These are phyloP conservation scores for Aspergillus sp. DNA, from an alignment of 2,329 filamentous ascomycete species.

Conservation along the genomic window DNA sequence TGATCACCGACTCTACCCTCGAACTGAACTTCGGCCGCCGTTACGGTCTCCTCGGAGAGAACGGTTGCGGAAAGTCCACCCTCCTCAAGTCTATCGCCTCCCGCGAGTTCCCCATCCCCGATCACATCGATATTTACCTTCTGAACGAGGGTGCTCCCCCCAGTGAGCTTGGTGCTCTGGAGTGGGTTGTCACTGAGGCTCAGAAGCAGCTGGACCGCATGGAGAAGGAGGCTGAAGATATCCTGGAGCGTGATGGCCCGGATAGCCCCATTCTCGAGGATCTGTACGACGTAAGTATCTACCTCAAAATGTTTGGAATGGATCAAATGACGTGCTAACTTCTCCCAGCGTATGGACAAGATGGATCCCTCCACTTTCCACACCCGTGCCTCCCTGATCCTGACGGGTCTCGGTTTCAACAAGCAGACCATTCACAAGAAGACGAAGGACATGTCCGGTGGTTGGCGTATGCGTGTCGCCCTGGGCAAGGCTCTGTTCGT, in stretches of 20 bases:
- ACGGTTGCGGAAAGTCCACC: slow-evolving; percentile 99
- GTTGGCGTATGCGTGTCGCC: slow-evolving; percentile 99
- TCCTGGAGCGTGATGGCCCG: slow-evolving; percentile 87
- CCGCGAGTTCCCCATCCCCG: slow-evolving; percentile 92
- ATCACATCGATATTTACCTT: slow-evolving; percentile 97
- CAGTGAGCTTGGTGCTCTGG: slow-evolving; percentile 82
- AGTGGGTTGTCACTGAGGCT: slow-evolving; percentile 96
- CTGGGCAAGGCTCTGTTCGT: slow-evolving; percentile 97
- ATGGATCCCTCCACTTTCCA: slow-evolving; percentile 98
- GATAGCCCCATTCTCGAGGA: slow-evolving; percentile 89
- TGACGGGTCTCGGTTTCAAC: slow-evolving; percentile 99
- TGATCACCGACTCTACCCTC: slow-evolving; percentile 89
- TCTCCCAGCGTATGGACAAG: slow-evolving; percentile 81
- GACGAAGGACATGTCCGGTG: slow-evolving; percentile 99
- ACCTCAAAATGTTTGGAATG: not conserved
- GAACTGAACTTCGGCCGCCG: slow-evolving; percentile 90
- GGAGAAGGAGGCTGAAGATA: slow-evolving; percentile 82
- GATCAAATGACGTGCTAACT: slow-evolving; percentile 18
- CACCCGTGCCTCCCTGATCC: slow-evolving; percentile 90
- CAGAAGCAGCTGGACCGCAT: slow-evolving; percentile 88
- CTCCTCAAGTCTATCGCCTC: slow-evolving; percentile 89
- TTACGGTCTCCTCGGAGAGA: slow-evolving; percentile 95
- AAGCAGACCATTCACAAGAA: slow-evolving; percentile 97
- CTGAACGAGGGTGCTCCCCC: slow-evolving; percentile 95
- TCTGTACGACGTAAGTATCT: slow-evolving; percentile 77